Evolutionary conservation across 805 yeast genomes (phyloP).

Genomic region (Candida xiaguanensis): DNA sequence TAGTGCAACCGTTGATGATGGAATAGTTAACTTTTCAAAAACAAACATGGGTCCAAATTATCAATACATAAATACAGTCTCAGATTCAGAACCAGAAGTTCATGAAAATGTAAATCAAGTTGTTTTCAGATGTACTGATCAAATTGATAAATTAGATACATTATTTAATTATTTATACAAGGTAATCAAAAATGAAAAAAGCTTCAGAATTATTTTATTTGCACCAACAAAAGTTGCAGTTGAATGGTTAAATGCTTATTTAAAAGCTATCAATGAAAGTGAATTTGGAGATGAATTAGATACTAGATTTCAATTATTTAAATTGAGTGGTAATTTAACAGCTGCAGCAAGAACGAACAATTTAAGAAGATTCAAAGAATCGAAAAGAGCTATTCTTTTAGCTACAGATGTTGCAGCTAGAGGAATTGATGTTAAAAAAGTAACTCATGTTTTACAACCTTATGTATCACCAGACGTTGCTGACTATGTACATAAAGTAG

Average conservation of each 20-base stretch:
- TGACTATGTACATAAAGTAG: conserved; percentile 89
- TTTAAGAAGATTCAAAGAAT: conserved; percentile 49
- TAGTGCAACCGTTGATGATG: conserved; percentile 81
- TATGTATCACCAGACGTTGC: conserved; percentile 72
- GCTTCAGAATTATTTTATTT: conserved; percentile 79
- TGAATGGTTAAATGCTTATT: conserved; percentile 47
- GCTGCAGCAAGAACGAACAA: conserved; percentile 65
- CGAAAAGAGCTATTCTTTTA: conserved; percentile 56
- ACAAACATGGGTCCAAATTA: conserved; percentile 51
- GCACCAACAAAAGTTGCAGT: conserved; percentile 74
- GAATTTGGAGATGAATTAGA: background rate
- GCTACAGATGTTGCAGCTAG: conserved; percentile 94
- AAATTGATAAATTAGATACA: conserved; percentile 59
- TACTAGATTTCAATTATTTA: conserved; percentile 1
- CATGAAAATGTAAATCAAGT: conserved; percentile 77
- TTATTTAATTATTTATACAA: conserved; percentile 49
- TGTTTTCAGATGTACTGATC: conserved; percentile 48
- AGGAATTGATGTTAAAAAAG: conserved; percentile 93
- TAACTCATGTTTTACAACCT: conserved; percentile 79
- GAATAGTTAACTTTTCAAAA: conserved; percentile 64
- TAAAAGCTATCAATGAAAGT: conserved; percentile 18
- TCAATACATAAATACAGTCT: conserved; percentile 69
- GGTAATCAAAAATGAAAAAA: conserved; percentile 26
- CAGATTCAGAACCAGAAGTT: conserved; percentile 63
- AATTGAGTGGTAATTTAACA: conserved; percentile 64